Percentiles rank a stretch among this genome's conserved stretches.
Conservation (phyloP, 192 early-diverging fungal genomes). For the Coemansia sp. region DNA sequence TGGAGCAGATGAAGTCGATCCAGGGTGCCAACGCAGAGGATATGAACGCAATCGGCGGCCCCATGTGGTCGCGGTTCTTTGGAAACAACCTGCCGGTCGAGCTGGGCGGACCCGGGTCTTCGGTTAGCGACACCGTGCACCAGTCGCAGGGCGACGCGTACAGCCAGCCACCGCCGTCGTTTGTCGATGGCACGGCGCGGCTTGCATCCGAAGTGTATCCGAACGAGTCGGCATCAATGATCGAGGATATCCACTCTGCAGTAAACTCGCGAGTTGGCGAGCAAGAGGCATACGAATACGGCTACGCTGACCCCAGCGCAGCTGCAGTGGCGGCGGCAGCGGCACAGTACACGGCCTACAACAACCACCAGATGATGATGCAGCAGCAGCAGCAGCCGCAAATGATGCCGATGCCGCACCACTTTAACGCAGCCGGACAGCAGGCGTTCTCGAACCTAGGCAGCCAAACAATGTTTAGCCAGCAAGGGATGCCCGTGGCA, state of each 20-base stretch:
- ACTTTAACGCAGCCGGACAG: slow-evolving; percentile 23
- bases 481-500: slow-evolving; percentile 28
- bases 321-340: slow-evolving; percentile 13
- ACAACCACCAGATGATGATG: slow-evolving; percentile 39
- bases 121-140: slow-evolving; percentile 62
- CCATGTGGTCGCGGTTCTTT: slow-evolving; percentile 83
- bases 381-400: slow-evolving; percentile 42
- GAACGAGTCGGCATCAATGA: slow-evolving; percentile 57
- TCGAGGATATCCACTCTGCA: slow-evolving; percentile 56
- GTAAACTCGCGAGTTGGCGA: slow-evolving; percentile 59
- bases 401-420: slow-evolving; percentile 48
- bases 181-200: slow-evolving; percentile 43
- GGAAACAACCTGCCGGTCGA: slow-evolving; percentile 62
- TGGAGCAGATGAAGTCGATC: slow-evolving; percentile 77
- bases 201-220: slow-evolving; percentile 54
- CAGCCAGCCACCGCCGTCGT: slow-evolving; percentile 43
- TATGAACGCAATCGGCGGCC: slow-evolving; percentile 32
- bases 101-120: slow-evolving; percentile 66
- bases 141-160: slow-evolving; percentile 24
- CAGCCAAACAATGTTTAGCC: slow-evolving; percentile 50
- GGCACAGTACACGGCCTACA: slow-evolving; percentile 37
- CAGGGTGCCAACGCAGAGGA: slow-evolving; percentile 43
- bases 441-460: slow-evolving; percentile 54
- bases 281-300: slow-evolving; percentile 42
- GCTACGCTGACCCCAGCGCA: slow-evolving; percentile 21